Base-by-base conservation (phyloP, 1,284 basidiomycete genomes). In the Rhodotorula sp. region DNA sequence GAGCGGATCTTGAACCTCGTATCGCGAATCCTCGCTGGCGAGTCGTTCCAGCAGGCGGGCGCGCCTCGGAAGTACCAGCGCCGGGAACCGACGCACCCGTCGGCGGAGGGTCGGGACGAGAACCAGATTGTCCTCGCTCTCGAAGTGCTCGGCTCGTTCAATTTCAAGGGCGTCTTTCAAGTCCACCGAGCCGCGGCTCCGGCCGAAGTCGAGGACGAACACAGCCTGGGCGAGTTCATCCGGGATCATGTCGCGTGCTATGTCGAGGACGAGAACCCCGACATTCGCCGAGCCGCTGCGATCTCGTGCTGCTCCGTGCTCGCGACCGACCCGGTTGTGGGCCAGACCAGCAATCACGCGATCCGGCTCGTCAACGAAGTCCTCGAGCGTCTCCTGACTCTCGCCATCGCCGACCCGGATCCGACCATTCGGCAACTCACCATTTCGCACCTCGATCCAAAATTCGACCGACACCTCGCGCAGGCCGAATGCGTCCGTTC, bases 361-460 rank as follows among this genome's bases (percentile, higher is more conserved):
- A 95, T 97, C 71, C 94, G 98, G 80, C 90, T 99, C 71, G 95
- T 99, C 79, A 95, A 93, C 80, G 97, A 99, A 77, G 95, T 99
- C 26, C 85, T 99, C 57, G 95, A 98, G 81, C 99, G 99, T 83
- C 85, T 99, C 23, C 84, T 99, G 73, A 97, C 93, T 0, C 93
- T 98, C 50, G 97, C 92, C 21, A 97, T 99, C 67, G 95, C 97
- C 26, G 97, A 99, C 84, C 93, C 95, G 71, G 93, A 94, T 78
- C 83, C 92, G 3, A 85, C 84, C 34, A 97, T 97, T 72, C 86
- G 95, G n/a, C 87, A 90, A 75, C 90, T 90, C 0, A 97, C 99
- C 1, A 85, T 99, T 26, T 88, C 89, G 19, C 90, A 89, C 16
- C 85, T 99, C 52, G 93, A 97, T 79, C 91, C 95, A 77, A 89